Evolutionary conservation across 805 yeast genomes (phyloP).

Genomic region (Teunomyces atbi): DNA sequence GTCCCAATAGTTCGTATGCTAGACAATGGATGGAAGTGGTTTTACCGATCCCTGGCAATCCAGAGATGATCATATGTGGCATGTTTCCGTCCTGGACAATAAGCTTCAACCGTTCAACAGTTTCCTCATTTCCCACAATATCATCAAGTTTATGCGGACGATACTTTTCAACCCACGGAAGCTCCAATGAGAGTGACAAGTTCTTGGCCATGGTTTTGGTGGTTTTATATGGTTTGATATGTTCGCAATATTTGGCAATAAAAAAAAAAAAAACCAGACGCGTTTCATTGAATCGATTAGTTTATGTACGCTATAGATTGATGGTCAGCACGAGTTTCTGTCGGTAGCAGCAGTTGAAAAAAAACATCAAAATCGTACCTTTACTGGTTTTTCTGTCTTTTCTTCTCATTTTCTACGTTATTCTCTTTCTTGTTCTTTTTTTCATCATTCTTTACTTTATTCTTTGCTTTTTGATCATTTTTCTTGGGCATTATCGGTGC

Average conservation of each 20-base stretch:
- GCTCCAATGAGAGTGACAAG: slow-evolving; percentile 24
- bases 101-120: slow-evolving; percentile 76
- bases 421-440: neutral
- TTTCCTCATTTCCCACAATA: slow-evolving; percentile 91
- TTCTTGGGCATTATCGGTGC: slow-evolving; percentile 41
- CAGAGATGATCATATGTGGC: slow-evolving; percentile 96
- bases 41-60: slow-evolving; percentile 96
- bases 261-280: neutral
- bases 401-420: neutral
- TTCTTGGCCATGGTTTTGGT: slow-evolving; percentile 7
- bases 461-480: slow-evolving; percentile 19
- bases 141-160: slow-evolving; percentile 78
- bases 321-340: neutral
- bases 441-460: neutral
- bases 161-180: slow-evolving; percentile 85
- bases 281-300: no score
- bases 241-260: neutral
- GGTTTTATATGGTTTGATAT: neutral
- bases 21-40: slow-evolving; percentile 92
- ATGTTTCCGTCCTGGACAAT: slow-evolving; percentile 92
- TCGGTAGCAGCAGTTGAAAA: no score
- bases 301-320: neutral
- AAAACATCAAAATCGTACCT: neutral
- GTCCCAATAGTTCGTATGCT: slow-evolving; percentile 78
- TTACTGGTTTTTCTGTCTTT: neutral